phyloP scores from a whole-genome alignment of 306 rosid species.

The Lathyrus sativus region DNA sequence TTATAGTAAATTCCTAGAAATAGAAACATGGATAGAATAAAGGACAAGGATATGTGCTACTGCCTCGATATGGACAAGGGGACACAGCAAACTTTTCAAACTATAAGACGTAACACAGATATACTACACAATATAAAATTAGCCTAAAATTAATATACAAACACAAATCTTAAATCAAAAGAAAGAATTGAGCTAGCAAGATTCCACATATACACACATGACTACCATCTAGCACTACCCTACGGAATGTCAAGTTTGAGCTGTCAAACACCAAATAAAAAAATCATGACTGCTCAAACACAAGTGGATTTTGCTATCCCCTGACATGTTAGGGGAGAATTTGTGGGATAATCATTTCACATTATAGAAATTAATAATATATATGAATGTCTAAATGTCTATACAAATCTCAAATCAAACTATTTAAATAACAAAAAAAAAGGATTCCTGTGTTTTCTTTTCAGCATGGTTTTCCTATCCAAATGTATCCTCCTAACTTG shows the following conservation, averaged over 20 bases:
- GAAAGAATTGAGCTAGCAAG: conserved; percentile 22
- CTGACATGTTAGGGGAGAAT: background rate
- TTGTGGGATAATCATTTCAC: conserved; percentile 8
- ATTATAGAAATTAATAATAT: background rate
- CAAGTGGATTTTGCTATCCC: too few relatives aligned
- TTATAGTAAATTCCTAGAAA: background rate
- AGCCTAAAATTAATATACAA: background rate
- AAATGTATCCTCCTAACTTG: background rate
- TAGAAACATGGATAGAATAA: background rate
- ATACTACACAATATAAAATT: background rate
- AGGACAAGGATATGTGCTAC: background rate
- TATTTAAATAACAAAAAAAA: background rate
- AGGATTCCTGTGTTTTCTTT: too few relatives aligned
- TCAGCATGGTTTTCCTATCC: too few relatives aligned
- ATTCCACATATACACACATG: background rate
- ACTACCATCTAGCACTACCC: background rate
- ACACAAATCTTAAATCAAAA: conserved; percentile 20
- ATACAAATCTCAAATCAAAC: background rate
- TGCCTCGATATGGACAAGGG: background rate
- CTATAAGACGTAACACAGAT: background rate
- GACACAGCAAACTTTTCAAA: background rate
- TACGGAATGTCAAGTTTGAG: background rate
- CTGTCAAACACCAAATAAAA: background rate
- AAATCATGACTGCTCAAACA: background rate
- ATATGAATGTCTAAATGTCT: background rate